Evolutionary conservation across 352 stramenopile species (phyloP), one percentile per base, ranked within the genome.

Genomic region (Blastocystis sp.): DNA sequence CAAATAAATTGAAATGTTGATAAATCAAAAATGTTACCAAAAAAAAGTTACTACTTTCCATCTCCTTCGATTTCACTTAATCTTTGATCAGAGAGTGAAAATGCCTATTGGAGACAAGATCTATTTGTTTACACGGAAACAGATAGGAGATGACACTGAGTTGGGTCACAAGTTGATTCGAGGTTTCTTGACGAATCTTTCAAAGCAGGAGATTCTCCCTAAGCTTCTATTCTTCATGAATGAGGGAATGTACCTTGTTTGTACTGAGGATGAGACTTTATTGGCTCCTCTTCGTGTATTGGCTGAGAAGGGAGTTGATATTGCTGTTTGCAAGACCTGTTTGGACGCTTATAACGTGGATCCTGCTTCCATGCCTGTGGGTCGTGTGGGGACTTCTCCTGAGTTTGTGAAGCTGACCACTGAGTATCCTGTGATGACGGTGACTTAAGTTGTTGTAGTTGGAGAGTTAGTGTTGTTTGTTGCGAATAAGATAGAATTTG

Each of bases 271-370:
- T 40, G 73, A 84, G 54, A 84, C 4, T 19, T 54, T 84, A 15
- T 44, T 84, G 30, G 22, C 22, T n/a, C 73, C 73, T 42, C 58
- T 84, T 19, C 54, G 73, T 40, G 35, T 40, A 24, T 40, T 84
- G 27, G 54, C 54, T 48, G 73, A 84, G 6, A 66, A 70, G 54
- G 73, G 73, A 48, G 54, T 70, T 19, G 73, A 84, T 51, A 84
- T 84, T 40, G 73, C 73, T 44, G 30, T 84, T n/a, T 84, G 73
- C 40, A 84, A 84, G 54, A 84, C 73, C 42, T 84, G 73, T 70
- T 40, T 84, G 54, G 73, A 84, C 17, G 59, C 33, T 44, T 84
- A 84, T 33, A 66, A 84, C 33, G 53, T 84, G 22, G 15, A 7
- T 78, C 27, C 33, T n/a, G 58, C 70, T 19, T 35, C 17, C 1